phyloP scores from a whole-genome alignment of 2,329 filamentous ascomycete species.

The Talaromyces sp. region DNA sequence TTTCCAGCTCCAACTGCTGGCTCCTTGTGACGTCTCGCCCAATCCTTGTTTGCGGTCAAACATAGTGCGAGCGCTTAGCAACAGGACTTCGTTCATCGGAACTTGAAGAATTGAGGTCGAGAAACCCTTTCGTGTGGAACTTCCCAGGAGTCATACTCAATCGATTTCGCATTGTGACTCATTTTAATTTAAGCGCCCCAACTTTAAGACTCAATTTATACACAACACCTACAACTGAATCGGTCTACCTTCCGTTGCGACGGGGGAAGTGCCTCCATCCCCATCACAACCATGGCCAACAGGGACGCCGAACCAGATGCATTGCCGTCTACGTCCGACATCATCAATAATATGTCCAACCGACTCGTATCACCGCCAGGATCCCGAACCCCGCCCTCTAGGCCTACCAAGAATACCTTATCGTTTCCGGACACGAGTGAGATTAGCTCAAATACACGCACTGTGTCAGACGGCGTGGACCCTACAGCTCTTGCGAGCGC shows the following conservation, averaged over 20 bases:
- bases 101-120: not conserved
- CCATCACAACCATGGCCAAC: conserved; percentile 21
- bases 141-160: not conserved
- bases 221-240: not conserved
- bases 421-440: conserved; percentile 29
- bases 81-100: not conserved
- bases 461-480: conserved; percentile 52
- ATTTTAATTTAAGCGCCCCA: not conserved
- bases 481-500: conserved; percentile 56
- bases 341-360: conserved; percentile 7
- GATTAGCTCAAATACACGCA: conserved; percentile 24
- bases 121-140: not conserved
- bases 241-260: conserved; percentile 2
- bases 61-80: conserved; percentile 3
- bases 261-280: not conserved
- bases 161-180: not conserved
- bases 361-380: conserved; percentile 45
- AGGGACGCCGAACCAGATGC: conserved; percentile 18
- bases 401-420: conserved; percentile 44
- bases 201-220: not conserved
- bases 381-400: conserved; percentile 57
- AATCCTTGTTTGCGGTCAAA: not conserved
- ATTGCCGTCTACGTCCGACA: not conserved
- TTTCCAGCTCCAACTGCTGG: not conserved
- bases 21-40: not conserved